phyloP scores from a whole-genome alignment of 257 asterid genomes.

The Linderniella brevidens region DNA sequence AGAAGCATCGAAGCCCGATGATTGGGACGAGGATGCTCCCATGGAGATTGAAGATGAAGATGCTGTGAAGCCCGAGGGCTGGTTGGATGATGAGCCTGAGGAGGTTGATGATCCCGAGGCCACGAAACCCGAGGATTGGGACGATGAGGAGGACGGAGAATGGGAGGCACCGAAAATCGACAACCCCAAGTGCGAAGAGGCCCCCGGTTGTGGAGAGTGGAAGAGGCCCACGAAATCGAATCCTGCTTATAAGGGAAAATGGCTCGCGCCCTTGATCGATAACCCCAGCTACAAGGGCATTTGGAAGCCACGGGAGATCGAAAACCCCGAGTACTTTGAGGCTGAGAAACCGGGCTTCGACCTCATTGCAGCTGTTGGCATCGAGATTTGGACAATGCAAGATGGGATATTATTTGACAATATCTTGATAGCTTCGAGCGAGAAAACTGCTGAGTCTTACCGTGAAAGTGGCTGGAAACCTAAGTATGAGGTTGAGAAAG shows the following conservation, averaged over 20 bases:
- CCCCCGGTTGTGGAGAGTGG: constrained; percentile 99
- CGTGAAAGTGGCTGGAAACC: constrained; percentile 74
- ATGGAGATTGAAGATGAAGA: constrained; percentile 79
- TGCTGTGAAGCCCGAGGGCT: constrained; percentile 86
- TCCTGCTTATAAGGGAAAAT: constrained; percentile 92
- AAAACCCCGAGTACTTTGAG: constrained; percentile 72
- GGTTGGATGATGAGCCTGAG: constrained; percentile 98
- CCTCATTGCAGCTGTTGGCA: constrained; percentile 90
- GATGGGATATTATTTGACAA: constrained; percentile 89
- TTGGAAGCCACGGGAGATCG: constrained; percentile 82
- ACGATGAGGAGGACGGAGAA: constrained; percentile 94
- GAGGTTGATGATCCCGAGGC: constrained; percentile 94
- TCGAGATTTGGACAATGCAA: constrained; percentile 99
- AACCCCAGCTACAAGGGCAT: constrained; percentile 92
- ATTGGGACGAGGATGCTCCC: constrained; percentile 97
- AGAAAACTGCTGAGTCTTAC: constrained; percentile 52
- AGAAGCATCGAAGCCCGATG: constrained; percentile 80
- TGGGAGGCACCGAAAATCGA: constrained; percentile 97
- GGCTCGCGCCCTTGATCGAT: constrained; percentile 75
- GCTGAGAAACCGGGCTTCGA: constrained; percentile 72
- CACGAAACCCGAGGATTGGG: constrained; percentile 93
- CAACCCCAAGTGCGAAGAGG: constrained; percentile 69
- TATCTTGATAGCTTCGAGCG: constrained; percentile 53
- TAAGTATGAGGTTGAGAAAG: constrained; percentile 60
- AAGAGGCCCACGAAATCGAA: constrained; percentile 75